Conservation (phyloP, 2,329 filamentous ascomycete genomes). For the Blastomyces emzantsi region DNA sequence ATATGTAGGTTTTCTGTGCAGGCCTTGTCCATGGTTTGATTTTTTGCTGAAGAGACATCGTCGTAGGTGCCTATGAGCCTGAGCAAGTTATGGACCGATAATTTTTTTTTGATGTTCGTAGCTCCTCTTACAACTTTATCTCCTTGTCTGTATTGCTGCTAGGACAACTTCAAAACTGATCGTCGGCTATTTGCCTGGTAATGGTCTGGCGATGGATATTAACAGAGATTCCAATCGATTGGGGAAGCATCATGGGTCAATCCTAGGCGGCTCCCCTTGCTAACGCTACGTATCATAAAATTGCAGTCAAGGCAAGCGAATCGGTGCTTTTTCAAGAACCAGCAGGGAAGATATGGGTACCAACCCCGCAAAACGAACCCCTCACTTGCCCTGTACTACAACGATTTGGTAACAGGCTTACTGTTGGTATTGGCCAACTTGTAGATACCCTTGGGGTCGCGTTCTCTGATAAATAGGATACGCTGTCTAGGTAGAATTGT, state of each 20-base stretch:
- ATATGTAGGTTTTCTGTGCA: conserved; percentile 1
- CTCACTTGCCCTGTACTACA: background rate
- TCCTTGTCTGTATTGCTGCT: background rate
- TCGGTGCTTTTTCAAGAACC: background rate
- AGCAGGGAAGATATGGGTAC: background rate
- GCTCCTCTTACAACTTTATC: background rate
- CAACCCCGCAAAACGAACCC: background rate
- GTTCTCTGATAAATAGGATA: no score
- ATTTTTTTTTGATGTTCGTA: background rate
- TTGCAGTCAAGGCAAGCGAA: background rate
- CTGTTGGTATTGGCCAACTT: no score
- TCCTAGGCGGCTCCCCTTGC: background rate
- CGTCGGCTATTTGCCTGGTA: background rate
- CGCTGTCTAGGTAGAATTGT: no score
- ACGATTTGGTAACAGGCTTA: background rate
- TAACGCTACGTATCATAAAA: background rate
- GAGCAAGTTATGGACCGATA: background rate
- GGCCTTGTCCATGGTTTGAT: conserved; percentile 3
- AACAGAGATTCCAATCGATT: background rate
- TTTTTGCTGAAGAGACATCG: conserved; percentile 2
- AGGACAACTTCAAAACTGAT: background rate
- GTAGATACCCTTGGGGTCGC: no score
- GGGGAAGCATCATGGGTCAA: background rate
- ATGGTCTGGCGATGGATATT: background rate
- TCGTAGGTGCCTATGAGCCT: no score